A percentile compares a stretch with the other conserved stretches of the same genome.
Evolutionary conservation across 2,329 filamentous ascomycete species (phyloP).

Genomic region (Grosmannia clavigera): DNA sequence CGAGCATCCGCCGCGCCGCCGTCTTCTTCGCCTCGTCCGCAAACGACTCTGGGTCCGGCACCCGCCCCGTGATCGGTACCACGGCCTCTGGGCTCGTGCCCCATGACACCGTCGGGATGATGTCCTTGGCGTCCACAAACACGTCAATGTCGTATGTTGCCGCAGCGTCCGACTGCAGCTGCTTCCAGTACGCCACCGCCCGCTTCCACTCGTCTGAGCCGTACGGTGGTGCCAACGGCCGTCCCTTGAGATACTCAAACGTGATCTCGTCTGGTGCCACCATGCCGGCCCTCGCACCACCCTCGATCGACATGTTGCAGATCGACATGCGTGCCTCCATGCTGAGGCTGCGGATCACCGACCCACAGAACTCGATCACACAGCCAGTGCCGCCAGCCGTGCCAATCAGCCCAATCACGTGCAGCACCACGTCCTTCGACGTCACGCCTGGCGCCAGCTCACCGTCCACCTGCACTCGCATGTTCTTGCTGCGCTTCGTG

Average conservation of each 20-base stretch:
- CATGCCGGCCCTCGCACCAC: slow-evolving; percentile 89
- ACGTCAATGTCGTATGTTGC: slow-evolving; percentile 86
- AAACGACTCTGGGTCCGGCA: slow-evolving; percentile 85
- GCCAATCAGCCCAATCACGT: slow-evolving; percentile 87
- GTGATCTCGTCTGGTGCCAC: slow-evolving; percentile 89
- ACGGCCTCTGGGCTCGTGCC: slow-evolving; percentile 95
- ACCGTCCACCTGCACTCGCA: slow-evolving; percentile 92
- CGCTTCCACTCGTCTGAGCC: slow-evolving; percentile 83
- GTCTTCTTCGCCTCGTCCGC: slow-evolving; percentile 66
- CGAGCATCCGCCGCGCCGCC: slow-evolving; percentile 66
- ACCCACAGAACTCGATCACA: slow-evolving; percentile 96
- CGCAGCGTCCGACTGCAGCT: slow-evolving; percentile 70
- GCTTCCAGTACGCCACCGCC: slow-evolving; percentile 78
- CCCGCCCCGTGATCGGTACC: slow-evolving; percentile 81
- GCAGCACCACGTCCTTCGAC: slow-evolving; percentile 89
- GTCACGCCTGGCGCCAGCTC: slow-evolving; percentile 81
- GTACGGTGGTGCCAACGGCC: slow-evolving; percentile 73
- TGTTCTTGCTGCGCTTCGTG: slow-evolving; percentile 94
- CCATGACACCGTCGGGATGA: slow-evolving; percentile 89
- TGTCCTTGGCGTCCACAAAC: slow-evolving; percentile 84
- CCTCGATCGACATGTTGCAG: slow-evolving; percentile 99
- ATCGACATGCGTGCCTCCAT: slow-evolving; percentile 99
- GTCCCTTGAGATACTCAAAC: slow-evolving; percentile 88
- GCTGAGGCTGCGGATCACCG: slow-evolving; percentile 75
- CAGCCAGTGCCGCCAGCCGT: slow-evolving; percentile 89